Percentiles rank a stretch among this genome's conserved stretches.
Conservation (phyloP, 2,329 filamentous ascomycete genomes). For the Pseudogymnoascus sp. region DNA sequence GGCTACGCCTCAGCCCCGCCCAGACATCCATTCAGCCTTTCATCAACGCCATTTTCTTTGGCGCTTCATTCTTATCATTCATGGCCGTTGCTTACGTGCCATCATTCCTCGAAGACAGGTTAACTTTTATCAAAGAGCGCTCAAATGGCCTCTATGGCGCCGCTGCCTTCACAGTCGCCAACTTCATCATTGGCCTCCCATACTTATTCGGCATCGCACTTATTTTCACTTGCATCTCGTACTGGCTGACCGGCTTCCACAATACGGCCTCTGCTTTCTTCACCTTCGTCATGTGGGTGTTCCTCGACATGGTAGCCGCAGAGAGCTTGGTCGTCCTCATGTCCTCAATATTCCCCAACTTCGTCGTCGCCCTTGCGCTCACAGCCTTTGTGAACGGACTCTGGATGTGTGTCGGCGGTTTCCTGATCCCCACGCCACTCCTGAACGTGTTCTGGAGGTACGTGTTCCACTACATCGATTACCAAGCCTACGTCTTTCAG, state of each 20-base stretch:
- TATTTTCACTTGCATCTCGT: conserved; percentile 65
- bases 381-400: conserved; percentile 81
- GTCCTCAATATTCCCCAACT: conserved; percentile 63
- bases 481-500: conserved; percentile 78
- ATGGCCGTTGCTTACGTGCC: conserved; percentile 83
- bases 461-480: conserved; percentile 82
- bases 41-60: conserved; percentile 74
- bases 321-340: conserved; percentile 76
- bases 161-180: conserved; percentile 62
- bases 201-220: conserved; percentile 69
- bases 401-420: conserved; percentile 82
- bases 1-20: conserved; percentile 58
- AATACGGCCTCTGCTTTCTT: conserved; percentile 59
- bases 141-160: conserved; percentile 75
- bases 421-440: conserved; percentile 62
- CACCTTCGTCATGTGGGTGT: conserved; percentile 74
- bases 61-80: conserved; percentile 68
- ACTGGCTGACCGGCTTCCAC: conserved; percentile 73
- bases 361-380: conserved; percentile 69
- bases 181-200: conserved; percentile 74
- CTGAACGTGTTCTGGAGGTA: conserved; percentile 82
- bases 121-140: conserved; percentile 66
- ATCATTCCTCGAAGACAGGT: conserved; percentile 69
- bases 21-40: conserved; percentile 72
- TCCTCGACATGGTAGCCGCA: conserved; percentile 75